A percentile compares a stretch with the other conserved stretches of the same genome.
phyloP scores from a whole-genome alignment of 306 rosid genomes.

The Sechiopsis laciniata region DNA sequence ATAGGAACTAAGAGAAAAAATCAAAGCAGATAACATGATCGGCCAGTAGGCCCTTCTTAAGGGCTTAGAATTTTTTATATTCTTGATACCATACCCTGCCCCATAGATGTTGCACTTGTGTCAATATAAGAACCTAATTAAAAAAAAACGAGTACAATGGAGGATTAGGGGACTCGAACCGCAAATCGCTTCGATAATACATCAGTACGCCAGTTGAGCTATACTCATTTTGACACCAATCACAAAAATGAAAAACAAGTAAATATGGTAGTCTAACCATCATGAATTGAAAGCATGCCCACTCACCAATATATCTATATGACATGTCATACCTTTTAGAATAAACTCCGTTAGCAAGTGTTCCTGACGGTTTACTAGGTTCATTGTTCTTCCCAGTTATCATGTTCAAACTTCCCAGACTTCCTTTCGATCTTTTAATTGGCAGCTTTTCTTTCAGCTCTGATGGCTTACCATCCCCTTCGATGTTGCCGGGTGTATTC shows the following conservation, averaged over 20 bases:
- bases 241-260: slow-evolving; percentile 10
- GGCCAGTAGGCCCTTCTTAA: slow-evolving; percentile 9
- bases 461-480: slow-evolving; percentile 73
- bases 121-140: not conserved
- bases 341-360: slow-evolving; percentile 71
- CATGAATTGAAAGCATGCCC: slow-evolving; percentile 15
- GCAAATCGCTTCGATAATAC: too few relatives aligned
- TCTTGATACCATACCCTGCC: not conserved
- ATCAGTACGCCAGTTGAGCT: too few relatives aligned
- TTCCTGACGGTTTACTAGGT: slow-evolving; percentile 60
- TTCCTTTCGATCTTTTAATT: slow-evolving; percentile 95
- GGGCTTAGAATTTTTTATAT: slow-evolving; percentile 2
- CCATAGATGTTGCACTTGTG: not conserved
- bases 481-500: slow-evolving; percentile 70
- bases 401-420: slow-evolving; percentile 95
- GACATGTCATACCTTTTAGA: slow-evolving; percentile 66
- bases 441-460: slow-evolving; percentile 90
- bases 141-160: too few relatives aligned
- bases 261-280: not conserved
- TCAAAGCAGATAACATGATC: not conserved
- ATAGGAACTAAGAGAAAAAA: not conserved
- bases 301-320: slow-evolving; percentile 11
- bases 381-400: slow-evolving; percentile 86
- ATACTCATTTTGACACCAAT: not conserved
- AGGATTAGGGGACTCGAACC: too few relatives aligned